phyloP scores from a whole-genome alignment of 768 basidiomycete species.

The Dendrothele bispora region DNA sequence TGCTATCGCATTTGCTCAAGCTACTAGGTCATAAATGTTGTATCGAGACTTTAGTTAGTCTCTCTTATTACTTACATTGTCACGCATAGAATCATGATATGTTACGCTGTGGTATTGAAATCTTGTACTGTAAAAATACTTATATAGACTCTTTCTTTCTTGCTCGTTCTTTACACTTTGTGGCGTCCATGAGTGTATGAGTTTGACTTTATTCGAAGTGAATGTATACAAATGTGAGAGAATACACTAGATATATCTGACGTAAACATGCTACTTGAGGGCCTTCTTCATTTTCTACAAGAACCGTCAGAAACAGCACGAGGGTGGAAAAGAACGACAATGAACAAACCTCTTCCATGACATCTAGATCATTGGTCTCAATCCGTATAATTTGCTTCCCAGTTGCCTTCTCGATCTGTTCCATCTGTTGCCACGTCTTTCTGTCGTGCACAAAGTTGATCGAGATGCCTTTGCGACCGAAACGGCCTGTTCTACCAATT shows the following conservation, averaged over 20 bases:
- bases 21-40: constrained; percentile 38
- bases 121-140: too few species aligned
- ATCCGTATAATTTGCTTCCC: constrained; percentile 81
- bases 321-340: constrained; percentile 5
- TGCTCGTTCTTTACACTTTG: too few species aligned
- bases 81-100: too few species aligned
- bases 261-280: constrained; percentile 53
- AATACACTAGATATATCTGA: too few species aligned
- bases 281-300: constrained; percentile 81
- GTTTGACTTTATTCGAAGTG: too few species aligned
- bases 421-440: constrained; percentile 86
- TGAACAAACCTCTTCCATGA: constrained; percentile 83
- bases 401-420: constrained; percentile 80
- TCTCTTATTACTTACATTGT: too few species aligned
- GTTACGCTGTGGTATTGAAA: too few species aligned
- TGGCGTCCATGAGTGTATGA: too few species aligned
- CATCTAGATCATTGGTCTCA: constrained; percentile 86
- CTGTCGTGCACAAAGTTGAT: constrained; percentile 97
- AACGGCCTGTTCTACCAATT: constrained; percentile 96
- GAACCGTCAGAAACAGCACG: constrained; percentile 6
- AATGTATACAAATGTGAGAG: too few species aligned
- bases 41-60: too few species aligned
- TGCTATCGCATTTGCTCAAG: constrained; percentile 87
- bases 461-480: constrained; percentile 95
- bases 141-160: too few species aligned